Conservation (phyloP, 2,329 filamentous ascomycete genomes). For the Emericellopsis cladophorae region DNA sequence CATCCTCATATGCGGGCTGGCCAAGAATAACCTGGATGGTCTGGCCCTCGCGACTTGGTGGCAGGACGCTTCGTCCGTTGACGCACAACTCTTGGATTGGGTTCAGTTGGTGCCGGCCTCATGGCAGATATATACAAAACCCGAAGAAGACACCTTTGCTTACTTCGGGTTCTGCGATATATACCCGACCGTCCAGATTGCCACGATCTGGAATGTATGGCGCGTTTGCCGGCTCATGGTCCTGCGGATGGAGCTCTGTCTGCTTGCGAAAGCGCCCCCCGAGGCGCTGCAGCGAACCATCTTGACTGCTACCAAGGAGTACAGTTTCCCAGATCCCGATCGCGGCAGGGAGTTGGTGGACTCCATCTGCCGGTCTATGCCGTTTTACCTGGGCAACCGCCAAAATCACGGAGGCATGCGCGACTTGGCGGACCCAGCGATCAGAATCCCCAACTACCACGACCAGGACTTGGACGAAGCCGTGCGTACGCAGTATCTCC, state of each 20-base stretch:
- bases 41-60: conserved; percentile 4
- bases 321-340: conserved; percentile 3
- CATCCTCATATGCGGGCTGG: conserved; percentile 1
- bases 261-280: conserved; percentile 4
- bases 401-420: conserved; percentile 4
- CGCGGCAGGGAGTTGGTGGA: conserved; percentile 6
- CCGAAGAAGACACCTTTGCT: conserved; percentile 2
- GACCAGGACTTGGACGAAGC: conserved; percentile 5
- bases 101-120: conserved; percentile 4
- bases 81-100: conserved; percentile 6
- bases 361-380: conserved; percentile 6
- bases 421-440: conserved; percentile 5
- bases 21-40: conserved; percentile 1
- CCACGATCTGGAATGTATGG: conserved; percentile 9
- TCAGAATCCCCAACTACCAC: conserved; percentile 7
- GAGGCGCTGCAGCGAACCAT: conserved; percentile 4
- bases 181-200: conserved; percentile 8
- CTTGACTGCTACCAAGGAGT: conserved; percentile 4
- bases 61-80: conserved; percentile 4
- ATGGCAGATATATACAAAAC: conserved; percentile 5
- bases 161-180: conserved; percentile 6
- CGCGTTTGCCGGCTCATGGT: conserved; percentile 6
- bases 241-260: conserved; percentile 5
- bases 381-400: conserved; percentile 8
- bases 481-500: conserved; percentile 5